These are phyloP conservation scores for Lyophyllum decastes DNA, from an alignment of 768 basidiomycete genomes.

Conservation along the genomic window DNA sequence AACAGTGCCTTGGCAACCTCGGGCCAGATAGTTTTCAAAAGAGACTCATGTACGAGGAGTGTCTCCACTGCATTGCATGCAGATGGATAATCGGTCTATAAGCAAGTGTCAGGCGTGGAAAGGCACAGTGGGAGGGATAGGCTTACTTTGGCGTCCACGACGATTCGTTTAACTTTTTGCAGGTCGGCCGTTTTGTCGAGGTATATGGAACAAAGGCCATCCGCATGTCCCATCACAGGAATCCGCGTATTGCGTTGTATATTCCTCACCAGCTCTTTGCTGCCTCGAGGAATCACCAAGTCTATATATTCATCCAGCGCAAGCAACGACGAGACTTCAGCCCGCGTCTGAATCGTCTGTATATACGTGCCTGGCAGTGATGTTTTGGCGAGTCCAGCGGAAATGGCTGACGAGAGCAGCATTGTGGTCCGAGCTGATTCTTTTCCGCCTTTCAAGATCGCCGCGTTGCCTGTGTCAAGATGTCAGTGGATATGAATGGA, in stretches of 20 bases:
- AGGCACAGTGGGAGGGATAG: not conserved
- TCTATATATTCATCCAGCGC: conserved; percentile 91
- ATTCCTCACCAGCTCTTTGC: conserved; percentile 83
- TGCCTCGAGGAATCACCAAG: conserved; percentile 94
- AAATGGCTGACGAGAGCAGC: conserved; percentile 79
- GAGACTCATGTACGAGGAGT: conserved; percentile 76
- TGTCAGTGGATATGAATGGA: not conserved
- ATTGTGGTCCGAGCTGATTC: conserved; percentile 84
- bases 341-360: conserved; percentile 89
- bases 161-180: conserved; percentile 80
- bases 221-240: conserved; percentile 98
- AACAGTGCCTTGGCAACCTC: conserved; percentile 75
- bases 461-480: conserved; percentile 78
- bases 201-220: conserved; percentile 91
- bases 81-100: conserved; percentile 88
- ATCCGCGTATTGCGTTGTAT: conserved; percentile 92
- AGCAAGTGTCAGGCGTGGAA: not conserved
- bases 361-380: conserved; percentile 79
- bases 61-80: conserved; percentile 96
- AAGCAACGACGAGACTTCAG: conserved; percentile 87
- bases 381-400: conserved; percentile 72
- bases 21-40: conserved; percentile 79
- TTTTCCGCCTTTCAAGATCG: conserved; percentile 96
- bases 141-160: conserved; percentile 87
- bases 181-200: conserved; percentile 80